phyloP scores from a whole-genome alignment of 495 filamentous ascomycete species.

The Penicillium paradoxum region DNA sequence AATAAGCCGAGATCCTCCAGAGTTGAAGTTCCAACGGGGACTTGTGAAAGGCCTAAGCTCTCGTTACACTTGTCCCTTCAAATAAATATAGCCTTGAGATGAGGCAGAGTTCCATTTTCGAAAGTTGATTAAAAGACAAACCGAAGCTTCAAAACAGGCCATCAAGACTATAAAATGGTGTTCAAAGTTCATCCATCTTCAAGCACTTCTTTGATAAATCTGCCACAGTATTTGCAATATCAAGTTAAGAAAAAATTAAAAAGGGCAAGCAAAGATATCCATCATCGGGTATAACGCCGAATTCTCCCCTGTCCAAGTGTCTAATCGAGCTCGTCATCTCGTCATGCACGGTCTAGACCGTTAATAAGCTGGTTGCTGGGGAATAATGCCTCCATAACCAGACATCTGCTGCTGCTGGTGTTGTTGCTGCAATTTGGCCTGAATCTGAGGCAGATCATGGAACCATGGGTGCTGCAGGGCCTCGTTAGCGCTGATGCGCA shows the following conservation, averaged over 20 bases:
- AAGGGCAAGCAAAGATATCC: slow-evolving; percentile 13
- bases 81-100: neutral
- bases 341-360: slow-evolving; percentile 20
- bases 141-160: too few relatives aligned
- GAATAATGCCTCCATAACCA: slow-evolving; percentile 41
- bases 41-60: neutral
- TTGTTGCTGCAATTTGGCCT: slow-evolving; percentile 47
- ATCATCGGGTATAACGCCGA: slow-evolving; percentile 34
- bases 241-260: slow-evolving; percentile 5
- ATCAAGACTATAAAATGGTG: neutral
- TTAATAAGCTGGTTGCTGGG: slow-evolving; percentile 39
- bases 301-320: slow-evolving; percentile 30
- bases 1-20: neutral
- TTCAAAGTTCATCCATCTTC: neutral
- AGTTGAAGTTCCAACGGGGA: neutral
- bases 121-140: neutral
- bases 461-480: slow-evolving; percentile 93
- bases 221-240: neutral
- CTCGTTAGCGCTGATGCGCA: slow-evolving; percentile 78
- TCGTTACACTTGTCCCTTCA: neutral
- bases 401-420: slow-evolving; percentile 42
- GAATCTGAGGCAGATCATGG: slow-evolving; percentile 52
- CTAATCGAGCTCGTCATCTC: slow-evolving; percentile 31
- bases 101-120: neutral
- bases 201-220: slow-evolving; percentile 7